Evolutionary conservation across 768 basidiomycete species (phyloP).

Genomic region (Leccinum boreale): DNA sequence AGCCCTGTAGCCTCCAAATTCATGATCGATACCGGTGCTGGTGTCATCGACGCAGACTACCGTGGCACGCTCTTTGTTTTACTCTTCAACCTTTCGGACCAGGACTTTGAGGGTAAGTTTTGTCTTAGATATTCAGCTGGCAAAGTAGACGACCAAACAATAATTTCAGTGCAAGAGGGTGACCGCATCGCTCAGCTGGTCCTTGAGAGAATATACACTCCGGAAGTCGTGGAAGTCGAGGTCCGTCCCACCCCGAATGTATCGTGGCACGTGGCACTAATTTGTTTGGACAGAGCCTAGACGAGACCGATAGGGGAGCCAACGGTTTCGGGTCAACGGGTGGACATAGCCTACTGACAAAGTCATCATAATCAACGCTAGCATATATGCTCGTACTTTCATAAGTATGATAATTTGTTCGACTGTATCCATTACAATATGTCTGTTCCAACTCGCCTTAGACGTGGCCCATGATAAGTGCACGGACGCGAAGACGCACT

Average conservation of each 20-base stretch:
- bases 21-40: conserved; percentile 97
- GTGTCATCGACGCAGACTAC: conserved; percentile 96
- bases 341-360: conserved; percentile 57
- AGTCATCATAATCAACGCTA: conserved; percentile 8
- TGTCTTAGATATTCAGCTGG: background rate
- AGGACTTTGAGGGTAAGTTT: conserved; percentile 76
- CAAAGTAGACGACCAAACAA: background rate
- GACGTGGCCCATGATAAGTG: background rate
- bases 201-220: conserved; percentile 84
- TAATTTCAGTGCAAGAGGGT: conserved; percentile 72
- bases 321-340: conserved; percentile 96
- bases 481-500: conserved; percentile 5
- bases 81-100: conserved; percentile 88
- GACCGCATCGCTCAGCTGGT: conserved; percentile 97
- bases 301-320: conserved; percentile 78
- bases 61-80: conserved; percentile 88
- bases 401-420: conserved; percentile 3
- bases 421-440: background rate
- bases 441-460: background rate
- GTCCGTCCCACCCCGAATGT: conserved; percentile 36
- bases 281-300: conserved; percentile 58
- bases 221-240: conserved; percentile 81
- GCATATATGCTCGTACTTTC: background rate
- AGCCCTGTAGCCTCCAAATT: conserved; percentile 78
- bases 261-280: conserved; percentile 1